These are phyloP conservation scores for Sugiyamaella neomexicana DNA, from an alignment of 1,139 yeast genomes.

Conservation along the genomic window DNA sequence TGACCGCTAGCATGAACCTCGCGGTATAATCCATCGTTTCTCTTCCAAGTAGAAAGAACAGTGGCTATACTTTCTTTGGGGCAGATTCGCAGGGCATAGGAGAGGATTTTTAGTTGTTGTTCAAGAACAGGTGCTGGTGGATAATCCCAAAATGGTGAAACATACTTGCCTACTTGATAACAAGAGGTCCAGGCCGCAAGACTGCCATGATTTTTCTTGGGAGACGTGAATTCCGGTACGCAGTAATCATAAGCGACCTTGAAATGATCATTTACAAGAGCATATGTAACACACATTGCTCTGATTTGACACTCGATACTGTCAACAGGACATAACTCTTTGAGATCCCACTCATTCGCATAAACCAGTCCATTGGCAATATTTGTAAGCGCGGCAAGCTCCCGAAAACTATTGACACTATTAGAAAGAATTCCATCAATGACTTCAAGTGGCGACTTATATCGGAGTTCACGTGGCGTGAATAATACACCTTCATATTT, in stretches of 20 bases:
- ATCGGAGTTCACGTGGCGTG: constrained; percentile 32
- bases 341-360: constrained; percentile 25
- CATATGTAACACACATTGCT: constrained; percentile 56
- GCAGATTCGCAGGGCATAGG: constrained; percentile 45
- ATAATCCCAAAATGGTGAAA: constrained; percentile 51
- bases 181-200: constrained; percentile 56
- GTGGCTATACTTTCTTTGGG: constrained; percentile 37
- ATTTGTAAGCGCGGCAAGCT: constrained; percentile 31
- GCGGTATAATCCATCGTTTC: constrained; percentile 27
- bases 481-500: constrained; percentile 35
- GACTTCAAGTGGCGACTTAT: constrained; percentile 33
- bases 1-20: constrained; percentile 3
- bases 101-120: constrained; percentile 50
- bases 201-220: constrained; percentile 30
- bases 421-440: constrained; percentile 37
- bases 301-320: constrained; percentile 44
- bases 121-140: constrained; percentile 38
- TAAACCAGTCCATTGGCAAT: constrained; percentile 30
- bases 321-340: constrained; percentile 18
- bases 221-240: constrained; percentile 31
- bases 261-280: constrained; percentile 55
- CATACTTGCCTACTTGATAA: constrained; percentile 58
- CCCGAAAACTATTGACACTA: constrained; percentile 36
- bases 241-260: constrained; percentile 50
- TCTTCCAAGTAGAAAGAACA: constrained; percentile 40